Percentiles rank a stretch among this genome's conserved stretches.
Conservation (phyloP, 2,329 filamentous ascomycete species). For the Aspergillus viridinutans region DNA sequence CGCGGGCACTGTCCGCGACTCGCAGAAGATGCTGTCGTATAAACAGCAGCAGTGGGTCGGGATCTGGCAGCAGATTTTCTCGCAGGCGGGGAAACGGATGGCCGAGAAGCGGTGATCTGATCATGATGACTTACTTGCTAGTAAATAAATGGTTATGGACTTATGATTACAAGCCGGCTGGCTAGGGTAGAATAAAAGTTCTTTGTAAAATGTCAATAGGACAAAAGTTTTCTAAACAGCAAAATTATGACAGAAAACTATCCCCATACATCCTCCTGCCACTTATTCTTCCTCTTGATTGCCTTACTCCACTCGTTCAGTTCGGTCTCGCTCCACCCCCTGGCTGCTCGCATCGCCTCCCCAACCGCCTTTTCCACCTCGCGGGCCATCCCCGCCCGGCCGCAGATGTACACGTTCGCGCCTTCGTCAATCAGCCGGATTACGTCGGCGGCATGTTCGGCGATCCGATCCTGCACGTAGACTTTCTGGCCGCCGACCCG, state of each 20-base stretch:
- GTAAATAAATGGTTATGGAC: background rate
- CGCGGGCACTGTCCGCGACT: constrained; percentile 57
- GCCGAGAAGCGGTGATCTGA: background rate
- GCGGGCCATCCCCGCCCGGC: constrained; percentile 34
- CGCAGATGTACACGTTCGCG: constrained; percentile 42
- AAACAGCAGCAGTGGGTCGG: constrained; percentile 72
- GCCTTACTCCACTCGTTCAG: constrained; percentile 46
- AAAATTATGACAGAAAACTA: background rate
- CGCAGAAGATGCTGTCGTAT: constrained; percentile 43
- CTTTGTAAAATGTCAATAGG: too few relatives aligned
- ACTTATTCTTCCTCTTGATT: constrained; percentile 49
- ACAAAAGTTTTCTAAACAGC: too few relatives aligned
- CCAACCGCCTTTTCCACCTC: constrained; percentile 41
- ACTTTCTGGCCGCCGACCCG: constrained; percentile 11
- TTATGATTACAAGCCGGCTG: background rate
- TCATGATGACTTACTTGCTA: background rate
- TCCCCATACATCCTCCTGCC: constrained; percentile 52
- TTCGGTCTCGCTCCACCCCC: constrained; percentile 38
- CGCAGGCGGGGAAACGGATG: constrained; percentile 27
- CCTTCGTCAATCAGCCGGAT: constrained; percentile 34
- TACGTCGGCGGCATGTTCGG: constrained; percentile 25
- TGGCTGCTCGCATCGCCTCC: constrained; percentile 30
- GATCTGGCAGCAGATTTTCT: constrained; percentile 68
- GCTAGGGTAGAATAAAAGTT: background rate
- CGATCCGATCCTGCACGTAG: constrained; percentile 41